Conservation (phyloP, 2,329 filamentous ascomycete species). For the Trichoderma sp. region DNA sequence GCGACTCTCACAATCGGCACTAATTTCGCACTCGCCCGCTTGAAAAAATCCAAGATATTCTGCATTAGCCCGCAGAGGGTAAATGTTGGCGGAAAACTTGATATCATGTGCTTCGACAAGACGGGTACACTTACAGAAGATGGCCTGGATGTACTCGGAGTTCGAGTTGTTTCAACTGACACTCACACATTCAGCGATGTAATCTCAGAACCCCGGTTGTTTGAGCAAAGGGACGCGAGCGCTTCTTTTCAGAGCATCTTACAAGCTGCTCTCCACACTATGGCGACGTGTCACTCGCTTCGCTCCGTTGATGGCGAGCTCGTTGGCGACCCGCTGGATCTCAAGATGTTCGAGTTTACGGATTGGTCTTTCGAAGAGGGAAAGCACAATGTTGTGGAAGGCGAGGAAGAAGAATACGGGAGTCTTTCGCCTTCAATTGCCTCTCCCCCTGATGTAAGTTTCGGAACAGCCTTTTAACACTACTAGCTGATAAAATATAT, state of each 20-base stretch:
- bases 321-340: constrained; percentile 88
- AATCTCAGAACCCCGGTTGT: constrained; percentile 64
- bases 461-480: not conserved
- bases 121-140: constrained; percentile 98
- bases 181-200: constrained; percentile 73
- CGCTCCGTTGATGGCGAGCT: constrained; percentile 85
- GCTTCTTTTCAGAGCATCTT: constrained; percentile 42
- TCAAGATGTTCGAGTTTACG: constrained; percentile 99
- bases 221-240: constrained; percentile 53
- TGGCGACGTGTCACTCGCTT: constrained; percentile 96
- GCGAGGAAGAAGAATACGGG: constrained; percentile 73
- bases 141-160: constrained; percentile 88
- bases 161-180: constrained; percentile 72
- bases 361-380: constrained; percentile 92
- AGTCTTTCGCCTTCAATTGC: constrained; percentile 87
- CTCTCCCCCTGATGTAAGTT: constrained; percentile 66
- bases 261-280: constrained; percentile 78
- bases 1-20: constrained; percentile 96
- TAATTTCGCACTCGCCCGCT: constrained; percentile 84
- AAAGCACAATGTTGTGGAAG: constrained; percentile 65
- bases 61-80: constrained; percentile 97
- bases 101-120: constrained; percentile 98
- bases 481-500: not conserved
- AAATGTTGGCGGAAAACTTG: constrained; percentile 93
- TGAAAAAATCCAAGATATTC: constrained; percentile 90